phyloP scores from a whole-genome alignment of 306 rosid species.

The Ceratonia siliqua region DNA sequence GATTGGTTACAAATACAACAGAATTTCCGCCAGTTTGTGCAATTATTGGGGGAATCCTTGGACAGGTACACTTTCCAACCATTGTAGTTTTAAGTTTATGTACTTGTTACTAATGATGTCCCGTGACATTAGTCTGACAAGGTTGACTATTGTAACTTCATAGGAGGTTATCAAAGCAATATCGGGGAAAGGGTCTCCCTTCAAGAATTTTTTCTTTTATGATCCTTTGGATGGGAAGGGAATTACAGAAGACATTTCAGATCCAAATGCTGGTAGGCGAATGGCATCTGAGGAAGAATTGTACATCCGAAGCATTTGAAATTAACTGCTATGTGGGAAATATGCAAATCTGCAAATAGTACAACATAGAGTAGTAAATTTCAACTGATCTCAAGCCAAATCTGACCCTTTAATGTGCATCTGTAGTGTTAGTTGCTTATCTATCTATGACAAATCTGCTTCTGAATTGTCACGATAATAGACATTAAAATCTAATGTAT shows the following conservation, averaged over 20 bases:
- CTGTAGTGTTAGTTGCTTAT: conserved; percentile 4
- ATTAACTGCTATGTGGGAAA: background rate
- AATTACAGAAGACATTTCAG: conserved; percentile 70
- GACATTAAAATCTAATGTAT: conserved; percentile 13
- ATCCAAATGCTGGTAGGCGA: conserved; percentile 27
- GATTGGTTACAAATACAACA: conserved; percentile 55
- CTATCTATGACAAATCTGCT: conserved; percentile 16
- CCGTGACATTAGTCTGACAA: background rate
- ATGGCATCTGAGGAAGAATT: conserved; percentile 2
- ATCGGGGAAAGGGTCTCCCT: conserved; percentile 87
- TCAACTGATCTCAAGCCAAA: conserved; percentile 8
- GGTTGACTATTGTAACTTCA: background rate
- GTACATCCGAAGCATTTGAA: background rate
- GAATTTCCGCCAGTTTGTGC: conserved; percentile 99
- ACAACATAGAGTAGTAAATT: background rate
- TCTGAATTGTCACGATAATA: background rate
- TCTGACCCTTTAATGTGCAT: conserved; percentile 26
- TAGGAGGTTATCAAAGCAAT: conserved; percentile 97
- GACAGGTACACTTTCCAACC: conserved; percentile 62
- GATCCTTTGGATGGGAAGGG: conserved; percentile 94
- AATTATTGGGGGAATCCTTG: conserved; percentile 87
- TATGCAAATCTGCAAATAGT: background rate
- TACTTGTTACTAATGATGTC: background rate
- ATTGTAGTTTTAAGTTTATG: background rate
- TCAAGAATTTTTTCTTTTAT: conserved; percentile 80